Evolutionary conservation across 306 rosid species (phyloP), one percentile per base, ranked within the genome.

Genomic region (Hippophae tibetana): DNA sequence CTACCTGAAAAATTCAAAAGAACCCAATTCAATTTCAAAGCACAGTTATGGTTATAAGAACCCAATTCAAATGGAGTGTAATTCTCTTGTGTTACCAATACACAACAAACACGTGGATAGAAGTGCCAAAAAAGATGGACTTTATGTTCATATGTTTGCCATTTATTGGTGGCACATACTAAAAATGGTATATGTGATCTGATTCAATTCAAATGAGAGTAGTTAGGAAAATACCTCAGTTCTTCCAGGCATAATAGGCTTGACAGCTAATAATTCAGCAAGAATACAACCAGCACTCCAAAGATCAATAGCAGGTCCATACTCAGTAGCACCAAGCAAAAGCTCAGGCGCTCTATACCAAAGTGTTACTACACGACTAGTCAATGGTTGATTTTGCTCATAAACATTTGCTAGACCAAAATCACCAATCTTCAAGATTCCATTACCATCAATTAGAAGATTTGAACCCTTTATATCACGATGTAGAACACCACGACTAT

Each of bases 291-390:
- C 99, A 41, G 61, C 65, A 69, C 99, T 92, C 99, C 99, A 92
- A 63, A 85, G 59, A 70, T 88, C 99, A 65, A 92, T 79, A 69
- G 80, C 85, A 7, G 69, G 71, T 61, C 90, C 98, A 66, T 90
- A 90, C 13, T 83, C 76, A 0, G 92, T 90, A 61, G 96, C 79
- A 67, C 98, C 96, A 49, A 90, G 87, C 69, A 90, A 79, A 72
- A 90, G 98, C 81, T 90, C 98, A 44, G 96, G 98, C 63, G 98
- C 84, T 60, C 98, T 83, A 63, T 83, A 90, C 96, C 99, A 92
- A 8, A 92, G 75, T 7, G 96, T 92, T 59, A 88, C 99, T 14
- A 92, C 99, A 26, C 96, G 95, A 26, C 96, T 92, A 6, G 98
- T 92, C 72, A 92, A 65, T 23, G 87, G 88, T 65, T 81, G 79